These are phyloP conservation scores for Cyathus striatus DNA, from an alignment of 768 basidiomycete genomes.

Conservation along the genomic window DNA sequence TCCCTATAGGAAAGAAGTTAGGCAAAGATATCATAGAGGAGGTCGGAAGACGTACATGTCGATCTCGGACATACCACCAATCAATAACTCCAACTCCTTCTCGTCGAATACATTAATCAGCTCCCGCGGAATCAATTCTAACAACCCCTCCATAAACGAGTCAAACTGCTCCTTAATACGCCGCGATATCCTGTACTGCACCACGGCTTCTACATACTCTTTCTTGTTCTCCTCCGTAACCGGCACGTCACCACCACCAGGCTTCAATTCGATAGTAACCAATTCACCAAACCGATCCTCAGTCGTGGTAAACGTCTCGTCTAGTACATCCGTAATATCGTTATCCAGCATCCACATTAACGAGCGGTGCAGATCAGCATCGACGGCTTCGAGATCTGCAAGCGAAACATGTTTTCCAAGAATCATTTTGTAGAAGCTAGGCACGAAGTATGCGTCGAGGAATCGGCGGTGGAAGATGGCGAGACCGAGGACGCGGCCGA, in stretches of 20 bases:
- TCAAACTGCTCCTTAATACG: constrained; percentile 82
- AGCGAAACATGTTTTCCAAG: constrained; percentile 54
- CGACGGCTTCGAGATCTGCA: constrained; percentile 64
- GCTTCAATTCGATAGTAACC: constrained; percentile 60
- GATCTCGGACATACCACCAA: constrained; percentile 91
- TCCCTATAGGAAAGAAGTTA: constrained; percentile 40
- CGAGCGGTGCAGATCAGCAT: constrained; percentile 64
- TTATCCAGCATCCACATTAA: constrained; percentile 75
- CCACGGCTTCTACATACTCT: constrained; percentile 73
- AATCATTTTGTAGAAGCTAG: constrained; percentile 79
- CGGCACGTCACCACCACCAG: constrained; percentile 51
- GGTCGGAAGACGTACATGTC: constrained; percentile 53
- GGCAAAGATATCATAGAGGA: background rate
- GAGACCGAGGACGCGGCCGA: constrained; percentile 67
- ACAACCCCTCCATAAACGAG: constrained; percentile 81
- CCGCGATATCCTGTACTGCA: constrained; percentile 77
- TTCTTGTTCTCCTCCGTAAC: constrained; percentile 77
- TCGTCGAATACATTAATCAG: constrained; percentile 89
- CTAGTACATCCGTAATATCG: constrained; percentile 69
- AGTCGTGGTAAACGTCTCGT: constrained; percentile 66
- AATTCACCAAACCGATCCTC: constrained; percentile 76
- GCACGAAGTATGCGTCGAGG: constrained; percentile 76
- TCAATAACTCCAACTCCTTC: constrained; percentile 81
- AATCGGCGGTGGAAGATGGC: constrained; percentile 77
- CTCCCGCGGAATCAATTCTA: constrained; percentile 80